Percentiles rank a stretch among this genome's conserved stretches.
Evolutionary conservation across 2,329 filamentous ascomycete genomes (phyloP).

Genomic region (Epichloe brachyelytri): DNA sequence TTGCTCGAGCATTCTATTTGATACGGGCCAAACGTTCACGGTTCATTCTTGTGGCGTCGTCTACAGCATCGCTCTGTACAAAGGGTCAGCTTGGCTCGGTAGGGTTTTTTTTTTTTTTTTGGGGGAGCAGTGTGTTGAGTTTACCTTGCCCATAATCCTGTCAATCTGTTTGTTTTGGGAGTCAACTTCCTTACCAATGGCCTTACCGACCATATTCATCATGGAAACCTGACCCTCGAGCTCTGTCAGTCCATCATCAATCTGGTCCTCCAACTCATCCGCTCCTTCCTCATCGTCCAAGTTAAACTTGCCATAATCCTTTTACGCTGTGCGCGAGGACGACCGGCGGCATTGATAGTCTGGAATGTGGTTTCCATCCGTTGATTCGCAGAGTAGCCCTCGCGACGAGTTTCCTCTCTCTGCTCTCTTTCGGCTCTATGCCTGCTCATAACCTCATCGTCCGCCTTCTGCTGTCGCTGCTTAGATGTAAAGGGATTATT

Average conservation of each 20-base stretch:
- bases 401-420: slow-evolving; percentile 46
- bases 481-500: slow-evolving; percentile 65
- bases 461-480: slow-evolving; percentile 48
- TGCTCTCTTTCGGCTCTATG: slow-evolving; percentile 53
- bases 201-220: slow-evolving; percentile 60
- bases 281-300: slow-evolving; percentile 52
- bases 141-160: slow-evolving; percentile 64
- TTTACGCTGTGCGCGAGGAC: slow-evolving; percentile 22
- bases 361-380: slow-evolving; percentile 40
- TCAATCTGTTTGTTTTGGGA: slow-evolving; percentile 64
- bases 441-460: slow-evolving; percentile 56
- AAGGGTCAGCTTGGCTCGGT: slow-evolving; percentile 14
- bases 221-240: slow-evolving; percentile 58
- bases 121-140: slow-evolving; percentile 9
- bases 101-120: neutral
- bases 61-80: slow-evolving; percentile 65
- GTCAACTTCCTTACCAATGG: slow-evolving; percentile 64
- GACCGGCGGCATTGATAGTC: slow-evolving; percentile 21
- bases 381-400: slow-evolving; percentile 36
- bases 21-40: slow-evolving; percentile 57
- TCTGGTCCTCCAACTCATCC: slow-evolving; percentile 34
- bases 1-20: slow-evolving; percentile 15
- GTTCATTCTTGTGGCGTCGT: slow-evolving; percentile 71
- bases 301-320: slow-evolving; percentile 51
- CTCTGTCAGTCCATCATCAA: slow-evolving; percentile 48